Conservation (phyloP, 768 basidiomycete species). For the Leccinum boreale region DNA sequence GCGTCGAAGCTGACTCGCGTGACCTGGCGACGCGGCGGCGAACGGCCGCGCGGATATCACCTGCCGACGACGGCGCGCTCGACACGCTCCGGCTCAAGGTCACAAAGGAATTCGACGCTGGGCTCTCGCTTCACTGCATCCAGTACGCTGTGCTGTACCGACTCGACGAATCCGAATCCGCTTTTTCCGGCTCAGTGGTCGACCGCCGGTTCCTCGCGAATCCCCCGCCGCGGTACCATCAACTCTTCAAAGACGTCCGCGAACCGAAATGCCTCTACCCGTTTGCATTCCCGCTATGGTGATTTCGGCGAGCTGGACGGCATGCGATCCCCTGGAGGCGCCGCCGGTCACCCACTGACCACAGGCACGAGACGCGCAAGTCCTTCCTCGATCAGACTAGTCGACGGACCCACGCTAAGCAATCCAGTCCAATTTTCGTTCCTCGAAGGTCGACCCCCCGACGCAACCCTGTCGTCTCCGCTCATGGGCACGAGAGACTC, state of each 20-base stretch:
- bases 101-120: background rate
- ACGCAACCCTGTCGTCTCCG: slow-evolving; percentile 16
- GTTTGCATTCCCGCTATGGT: background rate
- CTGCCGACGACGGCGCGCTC: slow-evolving; percentile 7
- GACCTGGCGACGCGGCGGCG: slow-evolving; percentile 3
- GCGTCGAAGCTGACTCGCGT: slow-evolving; percentile 11
- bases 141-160: background rate
- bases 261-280: background rate
- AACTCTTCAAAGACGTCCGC: background rate
- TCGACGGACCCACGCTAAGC: slow-evolving; percentile 13
- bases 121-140: slow-evolving; percentile 11
- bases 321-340: background rate
- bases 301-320: slow-evolving; percentile 7
- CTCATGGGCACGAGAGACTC: slow-evolving; percentile 27
- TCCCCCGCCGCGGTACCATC: background rate
- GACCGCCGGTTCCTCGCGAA: background rate
- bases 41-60: slow-evolving; percentile 4
- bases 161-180: background rate
- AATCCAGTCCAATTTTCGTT: slow-evolving; percentile 21
- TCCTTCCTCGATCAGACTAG: slow-evolving; percentile 25
- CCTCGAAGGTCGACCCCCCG: slow-evolving; percentile 22
- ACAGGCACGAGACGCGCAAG: slow-evolving; percentile 9
- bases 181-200: background rate
- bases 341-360: background rate
- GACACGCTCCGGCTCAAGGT: background rate